Base-by-base conservation (phyloP, 2,329 filamentous ascomycete species). In the Chalaropsis ovoidea region DNA sequence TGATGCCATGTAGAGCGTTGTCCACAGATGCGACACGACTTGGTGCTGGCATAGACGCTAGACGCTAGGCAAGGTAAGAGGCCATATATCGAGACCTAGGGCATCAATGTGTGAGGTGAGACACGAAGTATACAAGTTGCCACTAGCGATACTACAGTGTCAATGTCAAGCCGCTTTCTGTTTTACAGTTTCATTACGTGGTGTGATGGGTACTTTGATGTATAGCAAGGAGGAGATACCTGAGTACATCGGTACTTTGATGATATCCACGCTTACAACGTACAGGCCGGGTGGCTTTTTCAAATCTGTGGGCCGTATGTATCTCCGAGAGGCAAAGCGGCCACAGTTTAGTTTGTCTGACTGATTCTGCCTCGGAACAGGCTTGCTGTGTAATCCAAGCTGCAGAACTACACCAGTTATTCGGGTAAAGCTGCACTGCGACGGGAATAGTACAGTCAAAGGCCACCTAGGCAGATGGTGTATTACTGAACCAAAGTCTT, bases 401-500 rank as follows among this genome's bases (percentile, higher is more conserved):
- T 10, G 35, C 1, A 6, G 35, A 39, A 7, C 35, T 39, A 39
- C 35, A 39, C 35, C 35, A 39, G 8, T 3, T 7, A 39, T 39
- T 7, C 35, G 35, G 35, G 35, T 39, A 39, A 39, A 39, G 8
- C 8, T 39, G 35, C 8, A 39, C 5, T 39, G 35, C 8, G 1
- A 10, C 35, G 35, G 35, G 35, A 39, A 39, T 39, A 39, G 35
- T 1, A 3, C 35, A 39, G 35, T 31, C 31, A 31, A 6, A 3
- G 31, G 3, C 31, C 19, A 22, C 10, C 11, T 24, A 49, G 17
- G 22, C 22, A 49, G 19, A 49, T 24, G 47, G 6, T 3, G 19
- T 49, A 49, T 49, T 49, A 49, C 47, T 8, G n/a, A 49, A 49
- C 47, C 47, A 49, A 49, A 19, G n/a, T 49, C 47, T 49, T 24